Evolutionary conservation across 306 rosid genomes (phyloP).

Genomic region (Quercus dentata): DNA sequence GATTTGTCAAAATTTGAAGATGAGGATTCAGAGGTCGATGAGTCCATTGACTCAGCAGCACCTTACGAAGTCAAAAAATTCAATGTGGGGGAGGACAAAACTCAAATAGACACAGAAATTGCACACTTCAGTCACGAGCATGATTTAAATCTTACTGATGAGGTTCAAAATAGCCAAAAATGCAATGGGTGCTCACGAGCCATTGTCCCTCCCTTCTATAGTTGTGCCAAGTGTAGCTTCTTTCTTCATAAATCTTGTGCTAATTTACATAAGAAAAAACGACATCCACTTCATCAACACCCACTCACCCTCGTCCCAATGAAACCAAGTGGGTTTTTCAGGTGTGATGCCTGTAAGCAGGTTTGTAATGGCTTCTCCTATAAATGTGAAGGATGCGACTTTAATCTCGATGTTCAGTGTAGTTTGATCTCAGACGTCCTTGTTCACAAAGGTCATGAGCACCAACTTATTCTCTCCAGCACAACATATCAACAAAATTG

Average conservation of each 20-base stretch:
- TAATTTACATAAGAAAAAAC: too few species aligned
- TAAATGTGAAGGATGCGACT: fast-evolving
- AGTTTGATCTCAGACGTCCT: too few species aligned
- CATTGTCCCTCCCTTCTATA: not conserved
- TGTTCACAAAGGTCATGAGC: too few species aligned
- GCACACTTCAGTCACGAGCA: too few species aligned
- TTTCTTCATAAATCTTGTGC: too few species aligned
- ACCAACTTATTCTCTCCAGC: not conserved
- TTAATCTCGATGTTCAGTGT: too few species aligned
- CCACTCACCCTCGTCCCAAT: not conserved
- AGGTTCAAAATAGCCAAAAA: not conserved
- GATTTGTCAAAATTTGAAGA: fast-evolving
- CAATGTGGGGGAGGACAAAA: not conserved
- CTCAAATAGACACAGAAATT: fast-evolving
- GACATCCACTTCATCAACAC: too few species aligned
- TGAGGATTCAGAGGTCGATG: not conserved
- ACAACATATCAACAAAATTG: fast-evolving
- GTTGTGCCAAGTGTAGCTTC: too few species aligned
- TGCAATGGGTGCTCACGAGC: not conserved
- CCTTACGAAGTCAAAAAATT: not conserved
- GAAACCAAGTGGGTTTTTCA: fast-evolving
- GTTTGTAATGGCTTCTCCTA: fast-evolving
- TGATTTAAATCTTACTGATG: too few species aligned
- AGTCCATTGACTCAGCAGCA: not conserved
- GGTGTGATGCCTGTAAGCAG: not conserved